Base-by-base conservation (phyloP, 495 filamentous ascomycete genomes). In the Penicillium arizonense region DNA sequence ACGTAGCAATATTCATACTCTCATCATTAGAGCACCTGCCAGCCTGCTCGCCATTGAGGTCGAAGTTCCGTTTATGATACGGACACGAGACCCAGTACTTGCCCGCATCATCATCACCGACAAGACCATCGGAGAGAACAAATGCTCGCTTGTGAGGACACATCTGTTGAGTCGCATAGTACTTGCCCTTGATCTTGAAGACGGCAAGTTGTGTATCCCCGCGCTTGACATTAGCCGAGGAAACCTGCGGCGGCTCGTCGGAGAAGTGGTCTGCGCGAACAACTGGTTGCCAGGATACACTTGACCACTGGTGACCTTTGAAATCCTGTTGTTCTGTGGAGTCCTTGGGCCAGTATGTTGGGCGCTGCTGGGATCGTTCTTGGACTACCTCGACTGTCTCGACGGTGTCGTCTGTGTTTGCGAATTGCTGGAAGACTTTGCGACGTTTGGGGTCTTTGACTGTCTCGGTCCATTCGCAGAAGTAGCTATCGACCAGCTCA, bases 141-240 rank as follows among this genome's bases (percentile, higher is more conserved):
- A 97, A 97, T 0, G 92, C 85, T 24, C 92, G 88, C 72, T 96
- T 96, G 73, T 96, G 91, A 12, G 93, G 93, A 67, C 93, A 97
- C 93, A 97, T 97, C 67, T 97, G 91, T 78, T 97, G 93, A 13
- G 87, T 87, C n/a, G 90, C 88, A 64, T 92, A 94, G 72, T 82
- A 96, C 44, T 83, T 81, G 16, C 90, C 93, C 52, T 82, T 82
- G 55, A 97, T 78, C 63, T 91, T 90, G 82, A 94, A 97, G 52
- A 97, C 76, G 14, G 92, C 91, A 4, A 97, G 81, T 68, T 97
- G 93, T 0, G 91, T 96, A 67, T 96, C 91, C 10, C 90, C 89
- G 20, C 90, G 82, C 75, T 96, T 96, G 68, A 96, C 72, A 36
- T 83, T 85, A 3, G 87, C 68, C 73, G 66, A 83, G 72, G 68